Conservation (phyloP, 1,284 basidiomycete species). For the Pterula multifida region DNA sequence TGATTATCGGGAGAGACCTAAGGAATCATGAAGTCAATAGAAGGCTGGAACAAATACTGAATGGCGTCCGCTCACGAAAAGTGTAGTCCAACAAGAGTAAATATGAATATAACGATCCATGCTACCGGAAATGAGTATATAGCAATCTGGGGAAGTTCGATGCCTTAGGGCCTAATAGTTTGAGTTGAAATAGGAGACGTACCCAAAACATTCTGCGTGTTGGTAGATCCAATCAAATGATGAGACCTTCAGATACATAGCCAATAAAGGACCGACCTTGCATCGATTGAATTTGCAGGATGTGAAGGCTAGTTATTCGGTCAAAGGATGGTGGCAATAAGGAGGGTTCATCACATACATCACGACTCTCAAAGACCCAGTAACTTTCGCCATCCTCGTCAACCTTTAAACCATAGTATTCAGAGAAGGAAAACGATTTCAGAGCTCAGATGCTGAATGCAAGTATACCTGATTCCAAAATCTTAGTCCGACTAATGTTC, state of each 20-base stretch:
- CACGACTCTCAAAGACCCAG: constrained; percentile 92
- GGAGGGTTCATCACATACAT: constrained; percentile 40
- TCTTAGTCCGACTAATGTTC: constrained; percentile 81
- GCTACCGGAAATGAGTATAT: constrained; percentile 83
- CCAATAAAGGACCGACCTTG: constrained; percentile 45
- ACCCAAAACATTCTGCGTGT: constrained; percentile 82
- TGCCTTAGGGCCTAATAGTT: constrained; percentile 2
- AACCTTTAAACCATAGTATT: constrained; percentile 33
- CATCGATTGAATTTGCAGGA: constrained; percentile 83
- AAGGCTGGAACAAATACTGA: constrained; percentile 5
- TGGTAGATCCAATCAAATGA: constrained; percentile 5
- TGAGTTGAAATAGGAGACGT: constrained; percentile 13
- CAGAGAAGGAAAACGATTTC: neutral
- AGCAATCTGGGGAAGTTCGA: constrained; percentile 46
- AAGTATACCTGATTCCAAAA: constrained; percentile 85
- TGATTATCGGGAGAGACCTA: constrained; percentile 59
- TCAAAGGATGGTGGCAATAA: neutral
- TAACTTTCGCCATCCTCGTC: constrained; percentile 92
- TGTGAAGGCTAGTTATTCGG: constrained; percentile 62
- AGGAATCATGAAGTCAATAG: constrained; percentile 6
- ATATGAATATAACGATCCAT: constrained; percentile 77
- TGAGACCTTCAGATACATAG: constrained; percentile 8
- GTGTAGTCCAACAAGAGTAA: constrained; percentile 81
- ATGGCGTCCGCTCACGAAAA: constrained; percentile 75
- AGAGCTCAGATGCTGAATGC: neutral